Base-by-base conservation (phyloP, 2,329 filamentous ascomycete genomes). In the Fusarium buxicola region DNA sequence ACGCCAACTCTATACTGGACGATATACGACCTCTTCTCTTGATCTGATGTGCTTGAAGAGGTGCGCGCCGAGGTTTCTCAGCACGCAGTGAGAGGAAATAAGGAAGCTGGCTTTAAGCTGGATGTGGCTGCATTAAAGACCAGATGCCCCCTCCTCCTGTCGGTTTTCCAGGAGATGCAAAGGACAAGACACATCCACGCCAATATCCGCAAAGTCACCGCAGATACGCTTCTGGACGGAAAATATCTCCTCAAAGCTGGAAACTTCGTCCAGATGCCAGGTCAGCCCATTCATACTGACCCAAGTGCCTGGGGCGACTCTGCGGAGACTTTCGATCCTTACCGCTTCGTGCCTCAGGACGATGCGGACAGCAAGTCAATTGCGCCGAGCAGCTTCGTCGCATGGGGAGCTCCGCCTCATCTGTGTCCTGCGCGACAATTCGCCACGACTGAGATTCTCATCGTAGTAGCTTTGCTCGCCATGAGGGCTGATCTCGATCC, bases 191-290 rank as follows among this genome's bases (percentile, higher is more conserved):
- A 65, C 5, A 28, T 63, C 2, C 65, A 68, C 0, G 64, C 65
- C 0, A 57, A 59, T 2, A 68, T 67, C 8, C 64, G 65, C 18
- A 68, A 68, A 18, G 71, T 79, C 0, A 65, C 63, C 3, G 54
- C 73, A 5, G 77, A 81, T 21, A 75, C 71, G 0, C 21, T 76
- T 0, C 54, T 80, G 3, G 73, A 75, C 9, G 70, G 66, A 2
- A 65, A 68, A 24, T 75, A 76, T 15, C 59, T 79, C 2, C 65
- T 81, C 12, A 77, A 76, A 55, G 68, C 66, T 6, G 78, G 78
- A 0, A 68, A 69, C 12, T 69, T 71, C 10, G 36, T 79, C 0
- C 70, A 74, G 48, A 74, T 80, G 58, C 78, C 78, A 0, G 71
- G 67, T 3, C 50, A 69, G 5, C 60, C 76, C 1, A 64, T 73